Conservation (phyloP, 2,329 filamentous ascomycete species). For the Aspergillus chevalieri region DNA sequence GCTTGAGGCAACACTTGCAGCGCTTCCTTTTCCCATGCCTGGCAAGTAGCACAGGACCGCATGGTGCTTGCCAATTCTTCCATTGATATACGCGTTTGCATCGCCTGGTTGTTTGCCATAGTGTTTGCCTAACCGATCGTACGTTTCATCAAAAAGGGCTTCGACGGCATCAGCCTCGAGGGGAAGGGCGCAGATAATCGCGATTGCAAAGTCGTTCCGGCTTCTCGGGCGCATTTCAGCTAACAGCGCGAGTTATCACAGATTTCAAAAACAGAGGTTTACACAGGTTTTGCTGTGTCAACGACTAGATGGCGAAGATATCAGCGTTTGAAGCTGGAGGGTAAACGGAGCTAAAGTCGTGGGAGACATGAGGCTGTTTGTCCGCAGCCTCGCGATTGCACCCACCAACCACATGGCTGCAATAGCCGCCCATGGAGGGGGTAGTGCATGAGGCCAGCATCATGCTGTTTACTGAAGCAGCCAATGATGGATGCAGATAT, state of each 20-base stretch:
- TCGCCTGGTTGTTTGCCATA: background rate
- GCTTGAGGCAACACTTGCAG: conserved; percentile 7
- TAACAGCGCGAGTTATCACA: too few species aligned
- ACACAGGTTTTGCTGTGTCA: too few species aligned
- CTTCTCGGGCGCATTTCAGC: too few species aligned
- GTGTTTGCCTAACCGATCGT: background rate
- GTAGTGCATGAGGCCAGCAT: background rate
- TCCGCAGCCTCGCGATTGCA: too few species aligned
- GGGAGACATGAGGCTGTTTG: too few species aligned
- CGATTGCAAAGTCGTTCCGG: background rate
- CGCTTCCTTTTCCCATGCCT: conserved; percentile 4
- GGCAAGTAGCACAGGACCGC: conserved; percentile 10
- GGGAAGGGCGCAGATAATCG: background rate
- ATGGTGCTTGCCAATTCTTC: conserved; percentile 9
- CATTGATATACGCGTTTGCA: conserved; percentile 7
- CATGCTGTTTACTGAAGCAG: background rate
- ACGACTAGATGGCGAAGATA: too few species aligned
- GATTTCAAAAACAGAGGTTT: too few species aligned
- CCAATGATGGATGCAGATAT: too few species aligned
- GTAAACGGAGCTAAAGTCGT: too few species aligned
- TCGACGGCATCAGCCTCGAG: background rate
- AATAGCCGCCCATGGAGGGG: too few species aligned
- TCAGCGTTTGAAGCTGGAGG: too few species aligned
- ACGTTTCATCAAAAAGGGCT: background rate
- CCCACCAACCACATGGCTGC: too few species aligned